phyloP scores from a whole-genome alignment of 78 protist species.

The Isochrysis galbana region DNA sequence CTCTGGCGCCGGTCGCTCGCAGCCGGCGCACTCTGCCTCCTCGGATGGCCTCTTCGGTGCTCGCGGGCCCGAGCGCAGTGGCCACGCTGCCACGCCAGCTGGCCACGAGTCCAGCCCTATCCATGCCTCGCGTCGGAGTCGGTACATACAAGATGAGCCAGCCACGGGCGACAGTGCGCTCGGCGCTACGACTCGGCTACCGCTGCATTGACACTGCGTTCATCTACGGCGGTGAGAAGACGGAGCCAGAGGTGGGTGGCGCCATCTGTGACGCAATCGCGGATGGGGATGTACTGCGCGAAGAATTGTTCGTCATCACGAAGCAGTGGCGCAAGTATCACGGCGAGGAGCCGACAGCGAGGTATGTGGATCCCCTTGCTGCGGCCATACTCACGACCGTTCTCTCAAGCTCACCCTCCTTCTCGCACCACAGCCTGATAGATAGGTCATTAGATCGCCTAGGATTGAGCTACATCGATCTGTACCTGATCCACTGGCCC shows the following conservation, averaged over 20 bases:
- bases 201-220: not conserved
- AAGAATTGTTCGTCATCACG: not conserved
- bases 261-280: not conserved
- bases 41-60: no score
- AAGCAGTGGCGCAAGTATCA: slow-evolving; percentile 24
- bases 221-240: slow-evolving; percentile 13
- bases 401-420: no score
- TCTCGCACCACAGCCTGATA: no score
- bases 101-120: not conserved
- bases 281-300: not conserved
- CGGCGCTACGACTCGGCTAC: not conserved
- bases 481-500: not conserved
- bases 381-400: not conserved
- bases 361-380: no score
- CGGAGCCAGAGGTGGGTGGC: not conserved
- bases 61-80: no score
- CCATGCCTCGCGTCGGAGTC: not conserved
- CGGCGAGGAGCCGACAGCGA: slow-evolving; percentile 4
- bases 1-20: no score
- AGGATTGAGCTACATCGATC: not conserved
- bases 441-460: not conserved
- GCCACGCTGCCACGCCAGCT: no score
- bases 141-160: not conserved
- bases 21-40: no score
- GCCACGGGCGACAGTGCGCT: not conserved